Base-by-base conservation (phyloP, 2,329 filamentous ascomycete species). In the Cercospora sojina region DNA sequence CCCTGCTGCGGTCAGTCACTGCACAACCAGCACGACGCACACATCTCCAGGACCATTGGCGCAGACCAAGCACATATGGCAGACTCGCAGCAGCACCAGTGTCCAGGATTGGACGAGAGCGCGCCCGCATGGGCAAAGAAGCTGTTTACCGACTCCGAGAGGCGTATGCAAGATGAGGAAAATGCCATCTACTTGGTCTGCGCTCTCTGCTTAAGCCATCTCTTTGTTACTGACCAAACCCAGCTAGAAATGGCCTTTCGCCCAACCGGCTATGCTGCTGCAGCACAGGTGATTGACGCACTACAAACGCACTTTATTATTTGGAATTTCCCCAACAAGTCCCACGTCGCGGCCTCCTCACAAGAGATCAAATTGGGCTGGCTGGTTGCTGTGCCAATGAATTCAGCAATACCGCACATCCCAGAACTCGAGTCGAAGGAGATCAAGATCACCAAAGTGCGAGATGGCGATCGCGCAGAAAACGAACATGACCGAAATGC, bases 121-220 rank as follows among this genome's bases (percentile, higher is more conserved):
- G 32, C 32, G 18, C 55, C 27, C 27, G n/a, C 20, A 43, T 59
- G 56, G 56, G 56, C 20, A 20, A 59, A 35, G 38, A 25, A 59
- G 9, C 12, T 41, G 38, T 16, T 59, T 23, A 18, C 31, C 31
- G 13, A 41, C 32, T 35, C 56, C 3, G 31, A 38, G 7, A 20
- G 38, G 20, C 31, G 20, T 20, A 41, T 59, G 31, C 32, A 38
- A 20, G 31, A 59, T 12, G 56, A 41, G n/a, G 56, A 41, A 7
- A 59, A 59, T 32, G 56, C 56, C 20, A 59, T 59, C 32, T 59
- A 59, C 23, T 12, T 59, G 56, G 56, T 59, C 2, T 23, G 32
- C 23, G 9, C 47, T 3, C 12, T 53, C 23, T n/a, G 12, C 56
- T 23, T 20, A 20, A 29, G 29, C 32, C 7, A 25, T 41, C n/a